Percentiles rank a stretch among this genome's conserved stretches.
These are phyloP conservation scores for Nicotiana knightiana DNA, from an alignment of 257 asterid species.

Conservation along the genomic window DNA sequence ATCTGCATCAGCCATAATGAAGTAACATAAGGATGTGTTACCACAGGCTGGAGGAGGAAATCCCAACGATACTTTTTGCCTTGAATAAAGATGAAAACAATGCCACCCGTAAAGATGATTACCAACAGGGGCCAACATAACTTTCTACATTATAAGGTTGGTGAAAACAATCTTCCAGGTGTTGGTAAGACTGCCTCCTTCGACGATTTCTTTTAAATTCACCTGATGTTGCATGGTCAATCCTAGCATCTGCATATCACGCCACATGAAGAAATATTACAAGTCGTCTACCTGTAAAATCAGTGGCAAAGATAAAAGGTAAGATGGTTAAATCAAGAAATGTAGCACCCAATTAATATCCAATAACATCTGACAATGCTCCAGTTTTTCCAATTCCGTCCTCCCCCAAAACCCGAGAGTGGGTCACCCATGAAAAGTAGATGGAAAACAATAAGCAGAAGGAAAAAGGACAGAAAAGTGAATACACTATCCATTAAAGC, in stretches of 20 bases:
- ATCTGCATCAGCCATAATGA: neutral
- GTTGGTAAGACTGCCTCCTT: neutral
- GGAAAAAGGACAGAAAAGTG: neutral
- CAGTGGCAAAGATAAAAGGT: neutral
- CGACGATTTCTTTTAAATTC: neutral
- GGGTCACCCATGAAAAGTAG: neutral
- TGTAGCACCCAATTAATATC: neutral
- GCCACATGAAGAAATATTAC: neutral
- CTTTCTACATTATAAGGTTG: neutral
- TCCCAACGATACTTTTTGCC: neutral
- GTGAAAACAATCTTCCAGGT: neutral
- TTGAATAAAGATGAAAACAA: neutral
- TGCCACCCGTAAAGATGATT: neutral
- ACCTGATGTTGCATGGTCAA: neutral
- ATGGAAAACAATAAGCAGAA: neutral
- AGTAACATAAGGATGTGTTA: neutral
- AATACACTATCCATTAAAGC: neutral
- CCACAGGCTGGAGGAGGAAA: neutral
- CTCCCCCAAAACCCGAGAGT: too few relatives aligned
- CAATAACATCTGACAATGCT: too few relatives aligned
- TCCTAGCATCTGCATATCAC: neutral
- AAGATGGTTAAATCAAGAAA: neutral
- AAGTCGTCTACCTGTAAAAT: slow-evolving; percentile 4
- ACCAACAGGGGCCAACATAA: neutral
- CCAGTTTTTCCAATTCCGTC: too few relatives aligned